A percentile compares a stretch with the other conserved stretches of the same genome.
Evolutionary conservation across 2,329 filamentous ascomycete genomes (phyloP).

Genomic region (Colletotrichum theobromicola): DNA sequence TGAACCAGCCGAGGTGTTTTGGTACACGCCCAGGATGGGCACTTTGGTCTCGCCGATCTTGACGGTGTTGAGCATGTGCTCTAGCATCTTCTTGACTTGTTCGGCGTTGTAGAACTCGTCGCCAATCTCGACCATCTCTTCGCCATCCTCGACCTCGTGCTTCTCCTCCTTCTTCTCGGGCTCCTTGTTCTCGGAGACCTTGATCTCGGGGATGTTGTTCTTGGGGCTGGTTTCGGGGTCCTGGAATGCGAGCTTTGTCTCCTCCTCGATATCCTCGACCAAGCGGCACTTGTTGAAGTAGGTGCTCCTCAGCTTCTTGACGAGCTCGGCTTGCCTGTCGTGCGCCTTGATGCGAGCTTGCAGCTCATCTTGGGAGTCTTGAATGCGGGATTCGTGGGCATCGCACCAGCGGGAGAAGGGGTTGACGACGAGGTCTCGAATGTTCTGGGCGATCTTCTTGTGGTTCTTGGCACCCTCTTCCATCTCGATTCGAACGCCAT

Average conservation of each 20-base stretch:
- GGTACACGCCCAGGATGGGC: conserved; percentile 91
- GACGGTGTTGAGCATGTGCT: conserved; percentile 85
- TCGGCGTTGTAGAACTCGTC: conserved; percentile 86
- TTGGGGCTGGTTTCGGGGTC: conserved; percentile 77
- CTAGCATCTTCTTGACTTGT: conserved; percentile 87
- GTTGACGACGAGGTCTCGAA: conserved; percentile 91
- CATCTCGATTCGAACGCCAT: conserved; percentile 93
- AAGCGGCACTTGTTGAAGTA: conserved; percentile 99
- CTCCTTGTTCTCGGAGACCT: conserved; percentile 74
- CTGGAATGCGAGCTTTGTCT: conserved; percentile 97
- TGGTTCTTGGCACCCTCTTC: conserved; percentile 87
- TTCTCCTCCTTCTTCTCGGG: conserved; percentile 41
- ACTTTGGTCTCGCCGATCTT: conserved; percentile 92
- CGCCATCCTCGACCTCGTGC: conserved; percentile 71
- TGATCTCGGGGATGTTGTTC: conserved; percentile 80
- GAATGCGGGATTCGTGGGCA: conserved; percentile 87
- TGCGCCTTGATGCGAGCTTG: conserved; percentile 90
- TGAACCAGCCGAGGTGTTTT: conserved; percentile 88
- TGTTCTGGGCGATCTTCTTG: conserved; percentile 94
- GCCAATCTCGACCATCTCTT: conserved; percentile 86
- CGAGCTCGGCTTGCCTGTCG: conserved; percentile 86
- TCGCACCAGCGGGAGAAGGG: conserved; percentile 97
- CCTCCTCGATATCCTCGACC: conserved; percentile 95
- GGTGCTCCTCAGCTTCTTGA: conserved; percentile 91
- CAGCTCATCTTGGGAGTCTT: conserved; percentile 93